phyloP scores from a whole-genome alignment of 73 alveolate species.

The Paramecium pentaurelia region DNA sequence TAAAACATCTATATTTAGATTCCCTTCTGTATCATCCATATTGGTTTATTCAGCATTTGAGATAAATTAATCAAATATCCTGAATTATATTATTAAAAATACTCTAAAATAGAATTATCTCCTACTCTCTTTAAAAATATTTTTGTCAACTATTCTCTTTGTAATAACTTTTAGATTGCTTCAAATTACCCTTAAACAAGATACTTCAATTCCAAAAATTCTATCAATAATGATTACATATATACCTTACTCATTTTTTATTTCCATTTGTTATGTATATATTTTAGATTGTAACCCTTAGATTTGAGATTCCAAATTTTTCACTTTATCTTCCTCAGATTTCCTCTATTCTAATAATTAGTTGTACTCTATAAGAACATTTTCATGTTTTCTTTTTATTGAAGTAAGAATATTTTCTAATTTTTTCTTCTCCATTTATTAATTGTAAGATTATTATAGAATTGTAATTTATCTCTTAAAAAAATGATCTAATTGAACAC shows the following conservation, averaged over 20 bases:
- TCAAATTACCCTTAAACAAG: slow-evolving; percentile 13
- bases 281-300: background rate
- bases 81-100: background rate
- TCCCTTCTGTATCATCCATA: slow-evolving; percentile 27
- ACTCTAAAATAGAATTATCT: slow-evolving; percentile 37
- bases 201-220: background rate
- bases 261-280: background rate
- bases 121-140: slow-evolving; percentile 30
- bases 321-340: background rate
- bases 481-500: background rate
- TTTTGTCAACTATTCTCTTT: slow-evolving; percentile 23
- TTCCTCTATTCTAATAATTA: background rate
- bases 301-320: background rate
- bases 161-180: slow-evolving; percentile 28
- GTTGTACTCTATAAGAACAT: background rate
- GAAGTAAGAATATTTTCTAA: background rate
- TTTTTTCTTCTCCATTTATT: background rate
- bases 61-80: slow-evolving; percentile 35
- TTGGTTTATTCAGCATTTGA: background rate
- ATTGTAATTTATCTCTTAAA: background rate
- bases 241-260: background rate
- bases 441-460: background rate
- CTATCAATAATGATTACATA: background rate
- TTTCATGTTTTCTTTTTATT: background rate
- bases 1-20: background rate